These are phyloP conservation scores for Hordeum pubiflorum DNA, from an alignment of 202 grass and related monocot genomes.

Conservation along the genomic window DNA sequence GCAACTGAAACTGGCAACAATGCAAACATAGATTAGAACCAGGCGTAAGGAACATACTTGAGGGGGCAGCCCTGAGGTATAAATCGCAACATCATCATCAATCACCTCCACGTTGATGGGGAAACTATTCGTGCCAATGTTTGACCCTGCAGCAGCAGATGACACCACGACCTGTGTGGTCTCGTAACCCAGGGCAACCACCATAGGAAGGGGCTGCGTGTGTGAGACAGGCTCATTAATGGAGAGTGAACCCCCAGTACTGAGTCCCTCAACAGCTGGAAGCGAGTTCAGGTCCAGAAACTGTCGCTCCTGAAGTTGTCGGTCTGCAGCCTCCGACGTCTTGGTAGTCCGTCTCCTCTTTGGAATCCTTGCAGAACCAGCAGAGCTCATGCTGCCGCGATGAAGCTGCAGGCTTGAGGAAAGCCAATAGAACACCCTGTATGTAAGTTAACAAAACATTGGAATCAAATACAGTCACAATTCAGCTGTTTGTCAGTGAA, in stretches of 20 bases:
- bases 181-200: background rate
- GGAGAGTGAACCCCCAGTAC: conserved; percentile 5
- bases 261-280: conserved; percentile 32
- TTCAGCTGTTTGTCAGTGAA: background rate
- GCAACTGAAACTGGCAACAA: background rate
- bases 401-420: background rate
- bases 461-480: background rate
- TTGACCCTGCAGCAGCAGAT: background rate
- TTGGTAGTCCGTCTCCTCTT: conserved; percentile 42
- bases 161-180: conserved; percentile 6
- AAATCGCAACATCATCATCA: conserved; percentile 55
- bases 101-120: conserved; percentile 45
- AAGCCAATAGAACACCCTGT: background rate
- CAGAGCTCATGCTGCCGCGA: conserved; percentile 26
- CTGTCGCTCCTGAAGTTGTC: background rate
- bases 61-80: conserved; percentile 24
- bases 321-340: background rate
- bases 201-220: background rate
- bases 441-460: background rate
- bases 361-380: conserved; percentile 1
- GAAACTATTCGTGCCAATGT: conserved; percentile 28
- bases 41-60: conserved; percentile 32
- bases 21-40: background rate
- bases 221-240: background rate
- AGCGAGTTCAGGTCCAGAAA: conserved; percentile 49